Evolutionary conservation across 345 rosid genomes (phyloP).

Genomic region (Angophora floribunda): DNA sequence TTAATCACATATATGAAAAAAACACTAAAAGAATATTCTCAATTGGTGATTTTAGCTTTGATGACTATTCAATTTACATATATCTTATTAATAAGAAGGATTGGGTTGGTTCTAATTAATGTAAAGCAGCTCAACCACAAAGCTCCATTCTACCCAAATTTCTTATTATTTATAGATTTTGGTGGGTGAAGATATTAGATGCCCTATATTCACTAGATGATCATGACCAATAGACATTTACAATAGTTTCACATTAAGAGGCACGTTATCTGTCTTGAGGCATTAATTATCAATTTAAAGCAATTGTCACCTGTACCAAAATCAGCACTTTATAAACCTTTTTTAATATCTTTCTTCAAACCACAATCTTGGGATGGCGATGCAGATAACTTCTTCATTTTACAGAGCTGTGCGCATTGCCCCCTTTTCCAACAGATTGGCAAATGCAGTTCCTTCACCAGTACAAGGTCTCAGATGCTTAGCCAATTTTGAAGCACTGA

Average conservation of each 20-base stretch:
- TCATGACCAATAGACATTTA: not conserved
- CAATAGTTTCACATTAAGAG: not conserved
- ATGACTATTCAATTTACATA: not conserved
- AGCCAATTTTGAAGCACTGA: constrained; percentile 73
- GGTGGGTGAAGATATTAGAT: not conserved
- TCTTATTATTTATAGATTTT: not conserved
- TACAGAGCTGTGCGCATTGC: constrained; percentile 96
- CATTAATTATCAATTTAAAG: not conserved
- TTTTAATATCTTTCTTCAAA: not conserved
- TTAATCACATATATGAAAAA: not conserved
- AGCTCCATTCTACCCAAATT: not conserved
- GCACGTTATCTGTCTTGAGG: not conserved
- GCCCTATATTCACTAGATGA: not conserved
- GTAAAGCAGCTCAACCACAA: not conserved
- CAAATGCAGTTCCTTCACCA: constrained; percentile 70
- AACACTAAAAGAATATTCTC: not conserved
- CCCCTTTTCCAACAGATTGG: constrained; percentile 93
- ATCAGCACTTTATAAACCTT: not conserved
- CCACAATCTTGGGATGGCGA: not conserved
- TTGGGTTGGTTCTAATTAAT: not conserved
- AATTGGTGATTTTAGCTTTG: not conserved
- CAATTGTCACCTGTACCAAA: not conserved
- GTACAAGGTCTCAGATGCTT: constrained; percentile 87
- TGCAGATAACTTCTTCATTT: not conserved
- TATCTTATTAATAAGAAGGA: not conserved